Evolutionary conservation across 148 eudicot genomes (phyloP), one percentile per base, ranked within the genome.

Genomic region (Rhododendron mucronatum): DNA sequence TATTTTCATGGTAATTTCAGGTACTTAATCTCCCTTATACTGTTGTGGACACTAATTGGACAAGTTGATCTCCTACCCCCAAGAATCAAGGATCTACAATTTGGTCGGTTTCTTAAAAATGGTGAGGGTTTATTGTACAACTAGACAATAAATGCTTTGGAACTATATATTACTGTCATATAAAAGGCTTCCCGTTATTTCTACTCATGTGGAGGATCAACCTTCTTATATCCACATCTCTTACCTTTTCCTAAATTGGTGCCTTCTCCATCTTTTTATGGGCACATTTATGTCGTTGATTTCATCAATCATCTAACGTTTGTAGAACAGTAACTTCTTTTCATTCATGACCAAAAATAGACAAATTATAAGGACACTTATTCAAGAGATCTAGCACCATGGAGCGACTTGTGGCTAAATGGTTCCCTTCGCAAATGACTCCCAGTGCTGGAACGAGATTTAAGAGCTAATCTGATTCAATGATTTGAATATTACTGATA

Each of bases 21-120:
- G 86, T 89, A 89, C 80, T 6, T 87, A 59, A 89, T 82, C 33
- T 87, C 89, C 69, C 47, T 88, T 37, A 83, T 89, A 55, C 89
- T 89, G 47, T 26, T 89, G 77, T 89, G 89, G 91, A 85, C 44
- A 16, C 65, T 87, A 59, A 53, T 83, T 84, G 75, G 86, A 63
- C 55, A 87, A 74, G 87, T 89, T 87, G 69, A 87, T 83, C 84
- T 89, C 51, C 55, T 89, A 28, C 89, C 91, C 16, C 91, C 89
- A 18, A 81, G 82, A 69, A 77, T 87, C 83, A 37, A 55, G 80
- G 91, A 87, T 83, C 80, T 89, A 50, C 87, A 87, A 39, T 78
- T 89, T 37, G 44, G 86, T n/a, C 84, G 87, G 53, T 89, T 89
- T 65, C 84, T 89, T 9, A 82, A 78, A 82, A 89, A 87, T 75